Evolutionary conservation across 2,329 filamentous ascomycete species (phyloP), one percentile per base, ranked within the genome.

Genomic region (Aureobasidium melanogenum): DNA sequence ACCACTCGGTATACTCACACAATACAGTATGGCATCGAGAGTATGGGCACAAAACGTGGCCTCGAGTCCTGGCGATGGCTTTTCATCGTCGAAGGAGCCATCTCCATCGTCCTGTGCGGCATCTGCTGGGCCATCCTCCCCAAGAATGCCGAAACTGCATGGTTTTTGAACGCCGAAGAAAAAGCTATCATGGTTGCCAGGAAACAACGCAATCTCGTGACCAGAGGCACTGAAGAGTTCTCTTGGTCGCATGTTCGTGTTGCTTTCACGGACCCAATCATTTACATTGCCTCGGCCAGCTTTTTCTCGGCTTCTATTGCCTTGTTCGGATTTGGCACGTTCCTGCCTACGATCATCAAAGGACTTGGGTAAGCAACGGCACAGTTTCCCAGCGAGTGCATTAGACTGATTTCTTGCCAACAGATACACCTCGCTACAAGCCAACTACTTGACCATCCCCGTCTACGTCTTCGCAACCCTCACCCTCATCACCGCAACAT

Each of bases 381-480:
- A 19, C 8, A 43, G 9, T 14, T 30, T 1, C 9, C 4, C 5
- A 2, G 9, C 4, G 10, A 32, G 6, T 10, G 6, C 7, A 50
- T n/a, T 2, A 30, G 30, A 44, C 39, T 46, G 14, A 46, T n/a
- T 0, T 28, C 4, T n/a, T 0, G 14, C 15, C 9, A 22, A 32
- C 41, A 63, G 58, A 32, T 66, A 67, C 38, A 63, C 66, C 36
- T 64, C 67, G 4, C 58, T 71, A 8, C 57, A 68, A 38, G 69
- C 66, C 24, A 71, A 73, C 36, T 73, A 73, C 56, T 62, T 74
- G 48, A 74, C 72, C 34, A 73, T 75, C 34, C 73, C 73, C 2
- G 70, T 74, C 0, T 74, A 73, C 47, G 47, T 71, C 17, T 34
- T 72, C 15, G 72, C 59, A 7, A 61, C 59, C 9, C n/a, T 54